phyloP scores from a whole-genome alignment of 2,329 filamentous ascomycete species.

The Beauveria sp. region DNA sequence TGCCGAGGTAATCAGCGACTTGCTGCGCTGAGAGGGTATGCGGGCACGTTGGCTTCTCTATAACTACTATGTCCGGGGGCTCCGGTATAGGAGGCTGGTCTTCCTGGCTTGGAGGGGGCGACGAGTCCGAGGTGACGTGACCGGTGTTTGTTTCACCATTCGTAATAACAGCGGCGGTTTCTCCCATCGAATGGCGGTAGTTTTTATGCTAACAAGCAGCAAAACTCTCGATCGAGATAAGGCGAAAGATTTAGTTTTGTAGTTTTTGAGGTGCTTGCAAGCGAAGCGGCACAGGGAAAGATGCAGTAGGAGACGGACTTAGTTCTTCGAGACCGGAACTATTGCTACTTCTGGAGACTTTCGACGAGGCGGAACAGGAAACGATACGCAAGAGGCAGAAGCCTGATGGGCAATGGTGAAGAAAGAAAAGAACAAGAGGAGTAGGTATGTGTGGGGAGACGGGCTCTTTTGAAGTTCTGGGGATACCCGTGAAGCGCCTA shows the following conservation, averaged over 20 bases:
- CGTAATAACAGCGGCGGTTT: constrained; percentile 29
- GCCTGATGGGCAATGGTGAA: constrained; percentile 9
- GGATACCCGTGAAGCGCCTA: not conserved
- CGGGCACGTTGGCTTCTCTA: constrained; percentile 28
- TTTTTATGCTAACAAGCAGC: constrained; percentile 14
- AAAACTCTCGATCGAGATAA: not conserved
- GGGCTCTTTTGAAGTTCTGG: constrained; percentile 6
- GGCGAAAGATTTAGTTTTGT: not conserved
- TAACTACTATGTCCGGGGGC: constrained; percentile 26
- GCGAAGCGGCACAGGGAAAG: constrained; percentile 13
- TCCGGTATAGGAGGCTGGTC: constrained; percentile 34
- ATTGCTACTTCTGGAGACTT: not conserved
- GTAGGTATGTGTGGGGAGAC: constrained; percentile 17
- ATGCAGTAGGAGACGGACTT: not conserved
- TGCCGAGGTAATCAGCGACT: constrained; percentile 31
- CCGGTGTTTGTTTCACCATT: constrained; percentile 35
- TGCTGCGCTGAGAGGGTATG: constrained; percentile 29
- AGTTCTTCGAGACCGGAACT: not conserved
- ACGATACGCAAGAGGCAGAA: constrained; percentile 12
- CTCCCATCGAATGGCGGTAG: constrained; percentile 35
- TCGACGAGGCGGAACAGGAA: not conserved
- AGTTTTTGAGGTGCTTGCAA: not conserved
- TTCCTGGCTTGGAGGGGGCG: constrained; percentile 27
- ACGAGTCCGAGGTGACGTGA: constrained; percentile 28
- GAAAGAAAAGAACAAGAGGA: constrained; percentile 16